These are phyloP conservation scores for Penicillium decumbens DNA, from an alignment of 2,329 filamentous ascomycete species.

Conservation along the genomic window DNA sequence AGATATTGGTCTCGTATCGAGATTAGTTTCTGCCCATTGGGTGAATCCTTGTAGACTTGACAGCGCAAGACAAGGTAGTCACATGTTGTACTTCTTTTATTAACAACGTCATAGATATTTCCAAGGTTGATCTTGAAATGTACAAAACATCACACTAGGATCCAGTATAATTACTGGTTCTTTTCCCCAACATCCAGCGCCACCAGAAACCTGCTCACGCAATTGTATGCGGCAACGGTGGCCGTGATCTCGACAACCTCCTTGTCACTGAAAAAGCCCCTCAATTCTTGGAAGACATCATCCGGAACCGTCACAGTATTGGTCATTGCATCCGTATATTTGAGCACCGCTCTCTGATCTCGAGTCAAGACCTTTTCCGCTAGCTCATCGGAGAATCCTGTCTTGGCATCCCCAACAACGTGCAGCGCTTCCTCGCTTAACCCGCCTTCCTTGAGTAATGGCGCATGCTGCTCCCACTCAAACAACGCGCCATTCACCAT, in stretches of 20 bases:
- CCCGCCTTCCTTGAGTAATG: constrained; percentile 60
- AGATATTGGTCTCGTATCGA: background rate
- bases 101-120: background rate
- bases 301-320: constrained; percentile 65
- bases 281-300: constrained; percentile 61
- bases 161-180: constrained; percentile 22
- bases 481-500: constrained; percentile 78
- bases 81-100: background rate
- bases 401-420: constrained; percentile 31
- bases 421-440: constrained; percentile 48
- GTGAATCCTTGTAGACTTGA: background rate
- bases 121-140: background rate
- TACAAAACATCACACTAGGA: background rate
- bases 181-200: constrained; percentile 62
- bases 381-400: constrained; percentile 24
- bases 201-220: constrained; percentile 76
- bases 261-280: constrained; percentile 58
- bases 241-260: constrained; percentile 78
- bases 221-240: constrained; percentile 77
- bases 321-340: constrained; percentile 82
- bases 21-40: background rate
- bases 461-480: constrained; percentile 76
- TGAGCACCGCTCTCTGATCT: constrained; percentile 63
- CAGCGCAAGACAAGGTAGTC: background rate
- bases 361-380: constrained; percentile 46